These are phyloP conservation scores for Mucor circinelloides DNA, from an alignment of 371 early-diverging fungal species.

Conservation along the genomic window DNA sequence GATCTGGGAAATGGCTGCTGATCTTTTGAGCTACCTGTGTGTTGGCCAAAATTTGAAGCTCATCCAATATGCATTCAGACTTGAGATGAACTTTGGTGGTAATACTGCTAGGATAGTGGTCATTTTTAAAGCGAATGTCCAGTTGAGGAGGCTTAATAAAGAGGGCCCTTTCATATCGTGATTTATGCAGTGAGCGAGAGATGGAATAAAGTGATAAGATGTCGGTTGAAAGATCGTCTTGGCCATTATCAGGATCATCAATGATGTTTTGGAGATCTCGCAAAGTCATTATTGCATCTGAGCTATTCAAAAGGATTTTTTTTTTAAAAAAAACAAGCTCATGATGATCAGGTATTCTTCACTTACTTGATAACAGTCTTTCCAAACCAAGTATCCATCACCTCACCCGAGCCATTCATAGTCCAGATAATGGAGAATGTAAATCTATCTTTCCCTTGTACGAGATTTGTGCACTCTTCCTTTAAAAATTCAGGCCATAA, in stretches of 20 bases:
- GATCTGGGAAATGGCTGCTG: slow-evolving; percentile 78
- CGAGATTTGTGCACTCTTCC: slow-evolving; percentile 56
- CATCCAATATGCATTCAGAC: slow-evolving; percentile 86
- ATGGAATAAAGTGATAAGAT: slow-evolving; percentile 19
- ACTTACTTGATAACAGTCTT: slow-evolving; percentile 79
- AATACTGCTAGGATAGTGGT: slow-evolving; percentile 60
- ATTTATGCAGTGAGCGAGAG: slow-evolving; percentile 69
- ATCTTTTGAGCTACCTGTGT: slow-evolving; percentile 89
- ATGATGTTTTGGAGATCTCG: neutral
- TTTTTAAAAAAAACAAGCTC: too few relatives aligned
- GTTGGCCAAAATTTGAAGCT: slow-evolving; percentile 95
- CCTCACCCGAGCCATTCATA: slow-evolving; percentile 63
- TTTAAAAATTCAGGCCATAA: slow-evolving; percentile 93
- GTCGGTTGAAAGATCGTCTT: neutral
- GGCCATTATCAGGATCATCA: neutral
- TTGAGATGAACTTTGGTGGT: slow-evolving; percentile 43
- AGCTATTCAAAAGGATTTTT: slow-evolving; percentile 23
- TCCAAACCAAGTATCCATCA: slow-evolving; percentile 65
- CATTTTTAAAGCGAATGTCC: slow-evolving; percentile 56
- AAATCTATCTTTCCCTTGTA: slow-evolving; percentile 50
- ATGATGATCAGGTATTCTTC: neutral
- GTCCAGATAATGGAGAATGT: slow-evolving; percentile 92
- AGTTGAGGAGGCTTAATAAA: slow-evolving; percentile 50
- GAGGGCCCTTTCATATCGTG: slow-evolving; percentile 21
- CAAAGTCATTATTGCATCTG: slow-evolving; percentile 73